Base-by-base conservation (phyloP, 225 moss, liverwort and hornwort genomes). In the Takakia lepidozioides region DNA sequence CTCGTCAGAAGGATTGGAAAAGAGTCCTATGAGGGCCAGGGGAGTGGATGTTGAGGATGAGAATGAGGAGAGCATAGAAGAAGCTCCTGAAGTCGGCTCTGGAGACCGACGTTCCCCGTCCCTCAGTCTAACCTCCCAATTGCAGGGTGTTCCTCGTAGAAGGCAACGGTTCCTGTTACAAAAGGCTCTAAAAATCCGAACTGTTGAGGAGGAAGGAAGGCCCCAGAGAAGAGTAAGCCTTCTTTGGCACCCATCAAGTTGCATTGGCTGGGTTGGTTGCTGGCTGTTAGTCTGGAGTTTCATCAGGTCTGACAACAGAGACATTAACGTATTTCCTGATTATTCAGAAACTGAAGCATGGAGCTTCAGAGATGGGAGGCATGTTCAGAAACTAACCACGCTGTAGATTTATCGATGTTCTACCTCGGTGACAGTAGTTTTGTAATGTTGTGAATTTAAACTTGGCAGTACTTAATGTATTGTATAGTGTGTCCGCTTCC, bases 121-220 rank as follows among this genome's bases (percentile, higher is more conserved):
- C 57, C 58, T 68, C n/a, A 54, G 68, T 26, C 65, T 81, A 24
- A 72, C 72, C 49, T 48, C 58, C 24, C 65, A 81, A 58, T 54
- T 88, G 35, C 64, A 81, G 52, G 72, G 66, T 27, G 83, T 78
- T 41, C 88, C 93, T 1, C 71, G 83, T 20, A 88, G 86, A 57
- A 86, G 60, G 63, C 85, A 76, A 62, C 75, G 81, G 29, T 88
- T 88, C 29, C 54, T 93, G 24, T 47, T 93, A 54, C 83, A 86
- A 38, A 86, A 83, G 52, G 93, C 86, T 38, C 46, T 88, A 67
- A 93, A 93, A 63, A 81, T 93, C 34, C 76, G 75, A 32, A 65
- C 66, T 10, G 51, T 69, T 2, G 80, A 83, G 54, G 55, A 54
- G 17, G 83, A 81, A 60, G 72, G 88, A 58, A 71, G 78, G 56